These are phyloP conservation scores for Umbellularia californica DNA, from an alignment of 164 flowering plant genomes.

Conservation along the genomic window DNA sequence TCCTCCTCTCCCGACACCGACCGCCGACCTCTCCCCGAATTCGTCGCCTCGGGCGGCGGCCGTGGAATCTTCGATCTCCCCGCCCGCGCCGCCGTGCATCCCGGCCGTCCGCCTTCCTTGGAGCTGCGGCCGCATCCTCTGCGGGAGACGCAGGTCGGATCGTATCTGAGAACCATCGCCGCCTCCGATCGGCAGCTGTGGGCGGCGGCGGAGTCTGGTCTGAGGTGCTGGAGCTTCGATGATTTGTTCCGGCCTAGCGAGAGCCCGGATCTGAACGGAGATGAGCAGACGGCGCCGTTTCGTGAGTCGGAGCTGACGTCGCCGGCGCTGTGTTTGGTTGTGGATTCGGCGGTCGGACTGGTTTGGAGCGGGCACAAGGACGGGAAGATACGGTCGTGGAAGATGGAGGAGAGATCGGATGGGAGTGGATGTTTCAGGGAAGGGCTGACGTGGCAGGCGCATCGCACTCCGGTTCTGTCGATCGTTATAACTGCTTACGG, in stretches of 20 bases:
- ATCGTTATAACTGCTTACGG: conserved; percentile 73
- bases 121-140: conserved; percentile 93
- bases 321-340: conserved; percentile 56
- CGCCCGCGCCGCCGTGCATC: conserved; percentile 64
- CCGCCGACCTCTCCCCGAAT: conserved; percentile 51
- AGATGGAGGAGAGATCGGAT: conserved; percentile 55
- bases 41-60: conserved; percentile 59
- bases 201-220: conserved; percentile 84
- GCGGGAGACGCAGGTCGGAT: conserved; percentile 81
- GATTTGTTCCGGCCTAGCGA: conserved; percentile 15
- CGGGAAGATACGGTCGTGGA: conserved; percentile 91
- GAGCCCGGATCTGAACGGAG: conserved; percentile 42
- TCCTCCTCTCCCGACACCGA: conserved; percentile 9
- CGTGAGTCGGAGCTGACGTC: conserved; percentile 53
- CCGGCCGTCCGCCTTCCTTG: conserved; percentile 69
- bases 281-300: conserved; percentile 84
- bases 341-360: conserved; percentile 57
- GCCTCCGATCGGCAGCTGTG: conserved; percentile 74
- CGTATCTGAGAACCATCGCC: conserved; percentile 58
- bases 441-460: conserved; percentile 82
- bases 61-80: conserved; percentile 65
- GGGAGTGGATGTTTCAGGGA: conserved; percentile 46
- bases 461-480: conserved; percentile 69
- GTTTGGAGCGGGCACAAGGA: conserved; percentile 96
- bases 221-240: conserved; percentile 53